Conservation (phyloP, 2,329 filamentous ascomycete genomes). For the Xylaria sp. region DNA sequence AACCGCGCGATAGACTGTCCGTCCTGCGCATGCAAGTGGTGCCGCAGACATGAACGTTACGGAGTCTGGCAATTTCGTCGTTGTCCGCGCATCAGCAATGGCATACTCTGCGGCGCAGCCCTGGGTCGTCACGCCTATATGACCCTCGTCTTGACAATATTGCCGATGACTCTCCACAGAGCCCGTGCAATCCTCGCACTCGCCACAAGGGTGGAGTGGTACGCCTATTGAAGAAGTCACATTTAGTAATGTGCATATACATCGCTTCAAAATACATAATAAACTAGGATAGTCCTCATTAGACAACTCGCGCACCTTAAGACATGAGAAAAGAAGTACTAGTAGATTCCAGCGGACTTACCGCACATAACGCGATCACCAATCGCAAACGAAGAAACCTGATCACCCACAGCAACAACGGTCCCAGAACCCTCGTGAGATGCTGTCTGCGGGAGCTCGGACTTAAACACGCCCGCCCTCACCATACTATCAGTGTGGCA, state of each 20-base stretch:
- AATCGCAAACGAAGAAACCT: conserved; percentile 49
- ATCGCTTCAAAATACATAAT: too few relatives aligned
- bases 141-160: conserved; percentile 56
- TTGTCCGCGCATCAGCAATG: conserved; percentile 53
- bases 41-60: conserved; percentile 58
- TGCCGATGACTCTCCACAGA: conserved; percentile 53
- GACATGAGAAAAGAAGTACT: background rate
- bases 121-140: conserved; percentile 56
- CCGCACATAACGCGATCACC: conserved; percentile 64
- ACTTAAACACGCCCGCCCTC: conserved; percentile 52
- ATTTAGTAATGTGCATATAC: background rate
- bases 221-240: conserved; percentile 37
- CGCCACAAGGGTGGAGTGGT: conserved; percentile 57
- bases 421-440: conserved; percentile 65
- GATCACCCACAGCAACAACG: conserved; percentile 53
- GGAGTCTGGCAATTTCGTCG: conserved; percentile 53
- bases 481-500: conserved; percentile 69
- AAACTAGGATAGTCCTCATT: too few relatives aligned
- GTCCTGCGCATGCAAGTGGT: conserved; percentile 62
- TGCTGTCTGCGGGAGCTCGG: conserved; percentile 56
- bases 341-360: background rate
- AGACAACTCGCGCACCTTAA: background rate
- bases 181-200: conserved; percentile 57
- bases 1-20: conserved; percentile 56
- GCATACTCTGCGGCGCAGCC: conserved; percentile 65